phyloP scores from a whole-genome alignment of 2,329 filamentous ascomycete species.

The Zymoseptoria tritici region DNA sequence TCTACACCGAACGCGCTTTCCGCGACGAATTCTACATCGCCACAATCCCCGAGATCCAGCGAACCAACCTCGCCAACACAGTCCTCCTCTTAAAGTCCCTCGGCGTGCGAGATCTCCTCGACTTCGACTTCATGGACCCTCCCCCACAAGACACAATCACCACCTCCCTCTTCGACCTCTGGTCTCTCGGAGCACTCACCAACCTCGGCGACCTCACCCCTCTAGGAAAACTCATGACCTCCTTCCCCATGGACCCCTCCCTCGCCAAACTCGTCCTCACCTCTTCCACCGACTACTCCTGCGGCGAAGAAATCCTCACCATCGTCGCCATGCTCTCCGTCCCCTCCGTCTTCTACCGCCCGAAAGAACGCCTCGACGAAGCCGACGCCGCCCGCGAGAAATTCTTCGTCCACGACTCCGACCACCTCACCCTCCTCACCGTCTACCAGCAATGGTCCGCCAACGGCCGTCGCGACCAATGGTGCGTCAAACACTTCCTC shows the following conservation, averaged over 20 bases:
- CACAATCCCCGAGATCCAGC: slow-evolving; percentile 94
- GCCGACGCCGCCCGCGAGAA: slow-evolving; percentile 93
- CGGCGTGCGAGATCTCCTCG: slow-evolving; percentile 84
- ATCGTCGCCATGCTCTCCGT: slow-evolving; percentile 98
- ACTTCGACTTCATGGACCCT: slow-evolving; percentile 99
- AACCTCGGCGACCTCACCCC: slow-evolving; percentile 87
- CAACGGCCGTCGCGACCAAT: slow-evolving; percentile 81
- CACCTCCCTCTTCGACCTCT: slow-evolving; percentile 93
- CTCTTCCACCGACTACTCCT: slow-evolving; percentile 65
- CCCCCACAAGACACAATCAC: slow-evolving; percentile 96
- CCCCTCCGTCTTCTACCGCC: slow-evolving; percentile 91
- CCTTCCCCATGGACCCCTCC: slow-evolving; percentile 96
- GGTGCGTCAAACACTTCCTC: slow-evolving; percentile 89
- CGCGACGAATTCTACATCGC: slow-evolving; percentile 94
- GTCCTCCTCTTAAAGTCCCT: slow-evolving; percentile 90
- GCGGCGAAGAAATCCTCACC: slow-evolving; percentile 95
- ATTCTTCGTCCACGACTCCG: slow-evolving; percentile 96
- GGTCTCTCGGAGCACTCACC: slow-evolving; percentile 88
- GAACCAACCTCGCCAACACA: slow-evolving; percentile 91
- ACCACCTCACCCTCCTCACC: slow-evolving; percentile 90
- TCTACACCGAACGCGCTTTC: slow-evolving; percentile 91
- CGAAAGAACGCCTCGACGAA: slow-evolving; percentile 93
- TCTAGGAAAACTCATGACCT: slow-evolving; percentile 87
- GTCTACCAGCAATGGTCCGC: slow-evolving; percentile 94
- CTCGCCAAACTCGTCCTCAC: slow-evolving; percentile 92